Base-by-base conservation (phyloP, 2,329 filamentous ascomycete species). In the Juglanconis sp. region DNA sequence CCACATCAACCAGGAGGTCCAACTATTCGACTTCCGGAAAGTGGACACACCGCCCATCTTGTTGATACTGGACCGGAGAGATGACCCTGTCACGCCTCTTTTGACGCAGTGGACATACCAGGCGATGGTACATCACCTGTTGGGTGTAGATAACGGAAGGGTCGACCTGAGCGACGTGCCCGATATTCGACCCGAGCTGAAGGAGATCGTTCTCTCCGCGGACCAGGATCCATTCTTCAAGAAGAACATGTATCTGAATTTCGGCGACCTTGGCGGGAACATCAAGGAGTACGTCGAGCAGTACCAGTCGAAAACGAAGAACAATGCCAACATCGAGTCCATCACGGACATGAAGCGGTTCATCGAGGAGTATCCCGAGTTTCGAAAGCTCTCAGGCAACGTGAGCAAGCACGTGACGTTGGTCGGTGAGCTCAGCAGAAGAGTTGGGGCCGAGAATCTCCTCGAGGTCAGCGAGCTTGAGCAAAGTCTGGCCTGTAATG, bases 261-360 rank as follows among this genome's bases (percentile, higher is more conserved):
- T 98, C 73, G 93, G 94, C 57, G 93, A 98, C 67, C 82, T 99
- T 5, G 93, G 95, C 10, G 90, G 94, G 46, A 97, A 96, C 67
- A 96, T 97, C 71, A 98, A 98, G 74, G 93, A 97, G 59, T 99
- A 99, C 68, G 95, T 99, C 58, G 93, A 96, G 71, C 95, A 98
- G 71, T 99, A 98, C 70, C 95, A 98, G 68, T 92, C 90, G 11
- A 97, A 96, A 73, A 96, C 94, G n/a, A 94, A 98, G 71, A 96
- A 89, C 68, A 96, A 88, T 68, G 91, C 92, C 72, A 95, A 96
- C 71, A 93, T 99, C 63, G 95, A 99, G 71, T 97, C 94, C 15
- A 98, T 99, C 71, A 84, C 89, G 58, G 95, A 99, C 72, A 99
- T 99, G 96, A 99, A 99, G 74, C 91, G 93, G 48, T 99, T 99